Evolutionary conservation across 495 filamentous ascomycete species (phyloP).

Genomic region (Elaphomyces granulatus): DNA sequence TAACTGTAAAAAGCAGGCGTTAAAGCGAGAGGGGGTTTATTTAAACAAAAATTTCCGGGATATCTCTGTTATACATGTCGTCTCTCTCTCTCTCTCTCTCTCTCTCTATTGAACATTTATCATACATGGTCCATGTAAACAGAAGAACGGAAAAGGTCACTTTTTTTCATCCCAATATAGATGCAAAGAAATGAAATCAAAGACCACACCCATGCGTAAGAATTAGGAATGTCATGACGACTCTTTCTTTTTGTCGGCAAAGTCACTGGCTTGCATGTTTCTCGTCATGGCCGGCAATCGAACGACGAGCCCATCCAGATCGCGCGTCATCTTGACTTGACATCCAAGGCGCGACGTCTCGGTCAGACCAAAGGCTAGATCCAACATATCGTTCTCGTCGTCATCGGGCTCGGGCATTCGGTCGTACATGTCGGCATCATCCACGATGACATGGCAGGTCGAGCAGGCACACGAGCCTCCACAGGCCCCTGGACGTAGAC

Average conservation of each 20-base stretch:
- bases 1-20: too few species aligned
- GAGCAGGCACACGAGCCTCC: conserved; percentile 94
- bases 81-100: too few species aligned
- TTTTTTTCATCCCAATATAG: too few species aligned
- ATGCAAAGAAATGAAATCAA: too few species aligned
- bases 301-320: conserved; percentile 74
- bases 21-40: too few species aligned
- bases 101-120: too few species aligned
- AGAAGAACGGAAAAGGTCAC: too few species aligned
- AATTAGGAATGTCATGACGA: not conserved
- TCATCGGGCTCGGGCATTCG: conserved; percentile 85
- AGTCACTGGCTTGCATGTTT: conserved; percentile 92
- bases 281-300: conserved; percentile 84
- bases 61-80: too few species aligned
- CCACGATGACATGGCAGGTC: conserved; percentile 92
- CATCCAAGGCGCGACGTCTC: conserved; percentile 95
- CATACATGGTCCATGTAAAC: too few species aligned
- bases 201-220: too few species aligned
- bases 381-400: conserved; percentile 99
- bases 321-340: conserved; percentile 82
- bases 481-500: conserved; percentile 57
- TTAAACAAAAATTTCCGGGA: too few species aligned
- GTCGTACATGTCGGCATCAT: conserved; percentile 71
- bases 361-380: conserved; percentile 87
- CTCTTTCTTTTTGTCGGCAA: conserved; percentile 36